Evolutionary conservation across 2,329 filamentous ascomycete species (phyloP).

Genomic region (Trichoderma guizhouense): DNA sequence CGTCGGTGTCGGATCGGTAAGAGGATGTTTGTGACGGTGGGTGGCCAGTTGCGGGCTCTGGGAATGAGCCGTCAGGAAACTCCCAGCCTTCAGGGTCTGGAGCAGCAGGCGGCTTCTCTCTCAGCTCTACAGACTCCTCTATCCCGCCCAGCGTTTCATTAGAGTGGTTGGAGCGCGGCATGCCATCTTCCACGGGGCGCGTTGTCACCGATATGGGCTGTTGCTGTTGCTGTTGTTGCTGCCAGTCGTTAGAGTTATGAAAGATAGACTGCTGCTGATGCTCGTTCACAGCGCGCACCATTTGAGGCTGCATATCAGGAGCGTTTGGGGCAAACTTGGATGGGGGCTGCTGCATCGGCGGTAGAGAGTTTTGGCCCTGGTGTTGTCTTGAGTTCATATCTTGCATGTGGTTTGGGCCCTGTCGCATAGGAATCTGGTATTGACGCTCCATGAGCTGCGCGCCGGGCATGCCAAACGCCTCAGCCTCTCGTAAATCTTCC

Average conservation of each 20-base stretch:
- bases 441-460: constrained; percentile 41
- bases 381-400: constrained; percentile 53
- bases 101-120: constrained; percentile 44
- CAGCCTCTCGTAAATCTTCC: constrained; percentile 57
- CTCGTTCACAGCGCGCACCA: constrained; percentile 54
- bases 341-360: constrained; percentile 46
- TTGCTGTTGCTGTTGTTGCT: constrained; percentile 31
- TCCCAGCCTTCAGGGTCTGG: constrained; percentile 79
- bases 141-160: constrained; percentile 38
- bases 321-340: constrained; percentile 33
- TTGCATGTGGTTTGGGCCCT: constrained; percentile 55
- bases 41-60: constrained; percentile 50
- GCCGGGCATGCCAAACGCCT: constrained; percentile 47
- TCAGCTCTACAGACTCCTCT: constrained; percentile 41
- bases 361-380: constrained; percentile 57
- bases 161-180: constrained; percentile 35
- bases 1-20: constrained; percentile 79
- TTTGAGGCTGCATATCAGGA: constrained; percentile 42
- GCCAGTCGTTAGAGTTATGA: constrained; percentile 36
- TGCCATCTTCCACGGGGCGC: constrained; percentile 34
- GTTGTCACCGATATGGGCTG: constrained; percentile 33
- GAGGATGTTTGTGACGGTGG: constrained; percentile 43
- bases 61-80: constrained; percentile 75
- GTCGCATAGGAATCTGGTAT: constrained; percentile 38
- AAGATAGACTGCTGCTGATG: constrained; percentile 41